A percentile compares a stretch with the other conserved stretches of the same genome.
phyloP scores from a whole-genome alignment of 2,329 filamentous ascomycete genomes.

The Parastagonospora avenae region DNA sequence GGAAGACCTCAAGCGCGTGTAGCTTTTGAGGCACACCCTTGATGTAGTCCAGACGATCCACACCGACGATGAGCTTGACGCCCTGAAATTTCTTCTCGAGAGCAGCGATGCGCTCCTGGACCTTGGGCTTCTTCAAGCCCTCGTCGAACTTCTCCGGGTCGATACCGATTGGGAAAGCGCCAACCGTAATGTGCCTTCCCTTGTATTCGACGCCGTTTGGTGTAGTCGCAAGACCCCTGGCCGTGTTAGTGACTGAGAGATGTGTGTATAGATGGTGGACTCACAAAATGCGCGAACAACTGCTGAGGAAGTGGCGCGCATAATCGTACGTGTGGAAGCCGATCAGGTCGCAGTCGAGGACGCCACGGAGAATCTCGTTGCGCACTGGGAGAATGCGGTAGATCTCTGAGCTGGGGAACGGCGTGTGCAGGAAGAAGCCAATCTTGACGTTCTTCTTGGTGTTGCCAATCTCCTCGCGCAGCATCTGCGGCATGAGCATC shows the following conservation, averaged over 20 bases:
- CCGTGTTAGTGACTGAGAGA: constrained; percentile 9
- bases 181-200: constrained; percentile 85
- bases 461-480: constrained; percentile 83
- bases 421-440: constrained; percentile 96
- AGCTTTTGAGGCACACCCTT: constrained; percentile 98
- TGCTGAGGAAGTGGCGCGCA: constrained; percentile 95
- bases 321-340: constrained; percentile 99
- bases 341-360: constrained; percentile 92
- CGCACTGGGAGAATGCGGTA: constrained; percentile 94
- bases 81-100: constrained; percentile 91
- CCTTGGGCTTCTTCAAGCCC: constrained; percentile 80
- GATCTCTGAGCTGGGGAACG: constrained; percentile 95
- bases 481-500: constrained; percentile 94
- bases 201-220: constrained; percentile 93
- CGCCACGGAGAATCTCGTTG: constrained; percentile 82
- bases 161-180: constrained; percentile 96
- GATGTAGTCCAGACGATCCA: constrained; percentile 97
- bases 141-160: constrained; percentile 96
- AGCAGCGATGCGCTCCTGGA: constrained; percentile 83
- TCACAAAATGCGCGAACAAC: constrained; percentile 89
- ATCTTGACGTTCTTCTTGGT: constrained; percentile 92
- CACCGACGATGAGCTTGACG: constrained; percentile 94
- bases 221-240: constrained; percentile 72
- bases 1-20: constrained; percentile 93
- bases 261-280: constrained; percentile 29